Conservation (phyloP, 2,329 filamentous ascomycete species). For the Cytospora piceicola region DNA sequence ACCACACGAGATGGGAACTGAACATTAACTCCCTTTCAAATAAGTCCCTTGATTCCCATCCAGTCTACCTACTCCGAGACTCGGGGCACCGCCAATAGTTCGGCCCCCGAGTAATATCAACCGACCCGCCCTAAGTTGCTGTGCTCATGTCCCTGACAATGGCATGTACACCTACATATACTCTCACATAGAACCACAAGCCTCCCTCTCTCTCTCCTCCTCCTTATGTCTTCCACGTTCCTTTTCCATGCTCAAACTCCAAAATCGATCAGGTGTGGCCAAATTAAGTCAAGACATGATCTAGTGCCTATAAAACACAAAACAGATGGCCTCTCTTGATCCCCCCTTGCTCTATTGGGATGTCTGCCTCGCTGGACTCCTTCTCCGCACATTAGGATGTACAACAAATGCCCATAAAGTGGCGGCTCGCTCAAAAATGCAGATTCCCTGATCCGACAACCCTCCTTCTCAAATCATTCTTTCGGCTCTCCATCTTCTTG, state of each 20-base stretch:
- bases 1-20: neutral
- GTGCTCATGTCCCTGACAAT: neutral
- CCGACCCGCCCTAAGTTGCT: neutral
- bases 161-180: conserved; percentile 3
- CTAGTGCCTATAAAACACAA: neutral
- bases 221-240: neutral
- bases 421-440: conserved; percentile 2
- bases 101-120: neutral
- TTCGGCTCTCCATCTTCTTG: neutral
- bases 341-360: neutral
- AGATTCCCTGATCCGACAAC: neutral
- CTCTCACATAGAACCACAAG: conserved; percentile 2
- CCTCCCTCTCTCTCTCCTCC: neutral
- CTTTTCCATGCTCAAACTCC: conserved; percentile 4
- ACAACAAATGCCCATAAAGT: neutral
- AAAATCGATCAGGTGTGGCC: neutral
- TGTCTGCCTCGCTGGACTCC: neutral
- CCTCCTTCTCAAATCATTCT: neutral
- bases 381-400: conserved; percentile 1
- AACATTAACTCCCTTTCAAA: neutral
- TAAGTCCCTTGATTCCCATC: neutral
- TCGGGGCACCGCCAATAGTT: neutral
- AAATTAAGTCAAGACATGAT: neutral
- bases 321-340: neutral
- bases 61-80: conserved; percentile 1